Conservation (phyloP, 495 filamentous ascomycete genomes). For the Poronia punctata region DNA sequence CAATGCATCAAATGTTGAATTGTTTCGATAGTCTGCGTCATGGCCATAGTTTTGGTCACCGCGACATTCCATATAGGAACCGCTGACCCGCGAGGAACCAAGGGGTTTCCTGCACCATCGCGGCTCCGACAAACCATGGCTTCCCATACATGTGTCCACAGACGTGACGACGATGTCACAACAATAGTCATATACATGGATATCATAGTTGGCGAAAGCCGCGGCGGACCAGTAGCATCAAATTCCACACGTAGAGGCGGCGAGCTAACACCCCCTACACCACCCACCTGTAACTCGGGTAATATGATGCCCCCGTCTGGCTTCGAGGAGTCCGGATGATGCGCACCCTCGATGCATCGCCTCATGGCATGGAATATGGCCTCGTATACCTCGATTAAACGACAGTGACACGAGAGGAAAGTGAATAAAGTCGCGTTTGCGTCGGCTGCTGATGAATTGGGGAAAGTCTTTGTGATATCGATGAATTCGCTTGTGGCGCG, state of each 20-base stretch:
- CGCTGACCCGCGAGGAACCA: background rate
- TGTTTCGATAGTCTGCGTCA: slow-evolving; percentile 1
- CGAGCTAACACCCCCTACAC: background rate
- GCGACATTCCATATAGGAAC: slow-evolving; percentile 1
- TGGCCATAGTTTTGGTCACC: slow-evolving; percentile 1
- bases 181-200: slow-evolving; percentile 11
- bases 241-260: slow-evolving; percentile 7
- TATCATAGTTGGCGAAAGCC: background rate
- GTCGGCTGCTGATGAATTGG: background rate
- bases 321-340: background rate
- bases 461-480: background rate
- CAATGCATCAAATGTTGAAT: slow-evolving; percentile 2
- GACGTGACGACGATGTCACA: slow-evolving; percentile 5
- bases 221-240: background rate
- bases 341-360: slow-evolving; percentile 5
- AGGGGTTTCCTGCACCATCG: too few relatives aligned
- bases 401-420: slow-evolving; percentile 10
- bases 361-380: slow-evolving; percentile 7
- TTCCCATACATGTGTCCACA: slow-evolving; percentile 5
- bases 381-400: slow-evolving; percentile 7
- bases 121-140: background rate
- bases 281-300: slow-evolving; percentile 8
- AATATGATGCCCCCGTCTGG: slow-evolving; percentile 2
- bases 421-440: slow-evolving; percentile 9
- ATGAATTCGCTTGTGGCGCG: slow-evolving; percentile 7